Conservation (phyloP, 1,284 basidiomycete species). For the Taiwanofungus camphoratus region DNA sequence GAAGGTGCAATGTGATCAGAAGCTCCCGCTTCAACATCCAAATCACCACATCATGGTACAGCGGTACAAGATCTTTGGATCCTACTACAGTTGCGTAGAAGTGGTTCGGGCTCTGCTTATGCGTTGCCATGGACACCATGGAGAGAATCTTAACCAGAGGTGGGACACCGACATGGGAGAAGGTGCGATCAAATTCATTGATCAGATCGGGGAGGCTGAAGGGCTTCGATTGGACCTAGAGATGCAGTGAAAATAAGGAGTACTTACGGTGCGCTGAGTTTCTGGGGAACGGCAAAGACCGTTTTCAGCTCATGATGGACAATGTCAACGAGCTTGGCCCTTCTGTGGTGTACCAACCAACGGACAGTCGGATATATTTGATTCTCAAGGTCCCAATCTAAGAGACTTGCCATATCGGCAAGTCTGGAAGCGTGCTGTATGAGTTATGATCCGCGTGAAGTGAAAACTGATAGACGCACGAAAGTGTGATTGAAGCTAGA, state of each 20-base stretch:
- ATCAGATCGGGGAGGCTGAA: constrained; percentile 36
- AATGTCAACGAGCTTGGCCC: constrained; percentile 86
- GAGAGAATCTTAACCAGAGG: constrained; percentile 72
- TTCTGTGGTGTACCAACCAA: constrained; percentile 85
- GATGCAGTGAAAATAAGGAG: neutral
- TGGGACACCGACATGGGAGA: constrained; percentile 59
- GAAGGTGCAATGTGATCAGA: constrained; percentile 80
- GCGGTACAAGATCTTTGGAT: constrained; percentile 57
- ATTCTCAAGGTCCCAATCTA: constrained; percentile 83
- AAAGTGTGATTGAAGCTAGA: constrained; percentile 56
- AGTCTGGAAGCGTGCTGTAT: constrained; percentile 60
- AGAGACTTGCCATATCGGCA: constrained; percentile 77
- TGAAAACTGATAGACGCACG: constrained; percentile 40
- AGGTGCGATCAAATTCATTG: constrained; percentile 59
- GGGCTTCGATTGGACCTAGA: neutral
- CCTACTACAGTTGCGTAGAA: constrained; percentile 77
- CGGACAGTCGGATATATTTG: constrained; percentile 86
- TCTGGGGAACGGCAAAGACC: constrained; percentile 71
- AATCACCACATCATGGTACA: constrained; percentile 80
- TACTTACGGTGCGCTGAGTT: constrained; percentile 62
- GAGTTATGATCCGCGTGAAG: no score
- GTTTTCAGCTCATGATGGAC: constrained; percentile 81
- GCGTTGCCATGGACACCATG: constrained; percentile 61
- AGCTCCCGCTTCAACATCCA: constrained; percentile 91
- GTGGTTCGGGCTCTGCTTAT: constrained; percentile 54